Evolutionary conservation across 495 filamentous ascomycete species (phyloP).

Genomic region (Tuber borchii): DNA sequence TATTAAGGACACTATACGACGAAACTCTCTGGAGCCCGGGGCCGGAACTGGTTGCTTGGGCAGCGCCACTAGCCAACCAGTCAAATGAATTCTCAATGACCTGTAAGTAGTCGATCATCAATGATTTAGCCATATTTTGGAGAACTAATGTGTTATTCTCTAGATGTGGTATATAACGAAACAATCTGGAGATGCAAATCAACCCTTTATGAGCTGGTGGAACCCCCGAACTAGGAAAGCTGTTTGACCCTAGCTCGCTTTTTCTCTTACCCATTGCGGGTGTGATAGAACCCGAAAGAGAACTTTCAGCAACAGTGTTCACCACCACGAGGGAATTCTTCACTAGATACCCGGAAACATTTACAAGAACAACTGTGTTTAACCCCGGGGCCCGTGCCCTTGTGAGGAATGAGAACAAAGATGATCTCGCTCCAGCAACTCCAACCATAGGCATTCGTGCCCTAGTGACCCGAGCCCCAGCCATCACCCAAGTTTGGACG

Average conservation of each 20-base stretch:
- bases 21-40: neutral
- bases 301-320: too few species aligned
- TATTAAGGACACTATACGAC: neutral
- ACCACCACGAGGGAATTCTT: too few species aligned
- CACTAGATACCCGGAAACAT: too few species aligned
- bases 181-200: neutral
- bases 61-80: neutral
- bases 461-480: too few species aligned
- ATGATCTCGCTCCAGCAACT: too few species aligned
- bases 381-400: too few species aligned
- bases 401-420: too few species aligned
- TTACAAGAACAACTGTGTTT: too few species aligned
- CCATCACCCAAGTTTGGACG: too few species aligned
- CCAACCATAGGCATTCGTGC: too few species aligned
- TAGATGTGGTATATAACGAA: neutral
- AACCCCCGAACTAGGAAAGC: rapidly evolving
- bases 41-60: neutral
- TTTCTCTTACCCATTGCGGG: neutral
- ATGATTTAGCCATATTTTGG: neutral
- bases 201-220: neutral
- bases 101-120: neutral
- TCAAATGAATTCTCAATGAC: neutral
- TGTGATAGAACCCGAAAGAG: neutral
- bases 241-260: neutral
- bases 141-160: neutral